Conservation (phyloP, 2,329 filamentous ascomycete genomes). For the Fusarium veterinarium region DNA sequence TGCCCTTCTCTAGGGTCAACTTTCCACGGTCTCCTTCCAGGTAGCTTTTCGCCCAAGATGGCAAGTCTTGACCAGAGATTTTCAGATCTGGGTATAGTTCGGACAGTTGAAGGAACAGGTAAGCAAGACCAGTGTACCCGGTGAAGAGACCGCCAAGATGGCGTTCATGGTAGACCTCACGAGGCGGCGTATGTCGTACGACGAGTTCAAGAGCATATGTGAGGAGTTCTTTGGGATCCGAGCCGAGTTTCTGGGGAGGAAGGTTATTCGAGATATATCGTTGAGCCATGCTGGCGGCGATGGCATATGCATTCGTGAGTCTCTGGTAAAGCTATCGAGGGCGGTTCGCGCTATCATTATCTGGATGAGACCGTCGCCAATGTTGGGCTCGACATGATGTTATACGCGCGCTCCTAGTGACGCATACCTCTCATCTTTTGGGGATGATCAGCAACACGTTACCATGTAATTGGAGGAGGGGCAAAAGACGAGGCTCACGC, state of each 20-base stretch:
- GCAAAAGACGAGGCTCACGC: constrained; percentile 26
- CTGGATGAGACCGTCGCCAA: constrained; percentile 13
- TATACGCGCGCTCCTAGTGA: constrained; percentile 34
- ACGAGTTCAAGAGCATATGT: constrained; percentile 52
- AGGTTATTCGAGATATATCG: constrained; percentile 52
- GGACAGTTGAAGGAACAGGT: constrained; percentile 64
- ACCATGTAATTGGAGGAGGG: constrained; percentile 31
- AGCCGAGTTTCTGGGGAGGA: constrained; percentile 45
- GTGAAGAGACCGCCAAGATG: constrained; percentile 61
- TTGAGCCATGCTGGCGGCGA: constrained; percentile 37
- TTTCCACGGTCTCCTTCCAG: constrained; percentile 54
- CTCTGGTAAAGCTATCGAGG: background rate
- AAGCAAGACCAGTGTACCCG: constrained; percentile 67
- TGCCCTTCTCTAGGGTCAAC: constrained; percentile 52
- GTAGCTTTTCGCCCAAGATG: constrained; percentile 61
- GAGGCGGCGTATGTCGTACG: constrained; percentile 52
- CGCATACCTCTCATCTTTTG: constrained; percentile 35
- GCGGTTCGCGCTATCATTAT: constrained; percentile 6
- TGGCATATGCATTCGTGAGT: constrained; percentile 5
- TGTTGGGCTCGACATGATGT: constrained; percentile 21
- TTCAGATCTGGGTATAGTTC: constrained; percentile 55
- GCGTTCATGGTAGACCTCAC: constrained; percentile 48
- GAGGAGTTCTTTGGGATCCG: constrained; percentile 47
- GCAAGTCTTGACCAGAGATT: constrained; percentile 55
- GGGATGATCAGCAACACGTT: constrained; percentile 34